Evolutionary conservation across 371 early-diverging fungal genomes (phyloP).

Genomic region (Polyrhizophydium stewartii): DNA sequence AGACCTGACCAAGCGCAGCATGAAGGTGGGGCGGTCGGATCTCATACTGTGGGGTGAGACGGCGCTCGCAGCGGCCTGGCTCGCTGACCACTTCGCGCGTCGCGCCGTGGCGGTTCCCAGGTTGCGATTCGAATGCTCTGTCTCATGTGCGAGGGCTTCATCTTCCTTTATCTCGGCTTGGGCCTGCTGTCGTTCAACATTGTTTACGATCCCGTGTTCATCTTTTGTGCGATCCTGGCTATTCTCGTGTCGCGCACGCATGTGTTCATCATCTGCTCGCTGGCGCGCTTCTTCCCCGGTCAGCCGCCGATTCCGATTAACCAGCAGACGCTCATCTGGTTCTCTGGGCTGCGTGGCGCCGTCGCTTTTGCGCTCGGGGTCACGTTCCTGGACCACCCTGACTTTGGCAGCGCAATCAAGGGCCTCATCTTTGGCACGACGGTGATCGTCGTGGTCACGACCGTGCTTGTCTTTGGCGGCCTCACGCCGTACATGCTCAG

Average conservation of each 20-base stretch:
- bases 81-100: too few relatives aligned
- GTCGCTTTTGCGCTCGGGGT: constrained; percentile 57
- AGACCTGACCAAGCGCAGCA: constrained; percentile 21
- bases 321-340: constrained; percentile 49
- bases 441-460: constrained; percentile 44
- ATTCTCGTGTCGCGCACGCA: constrained; percentile 45
- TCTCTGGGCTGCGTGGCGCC: constrained; percentile 48
- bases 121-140: constrained; percentile 35
- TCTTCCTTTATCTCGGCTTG: constrained; percentile 51
- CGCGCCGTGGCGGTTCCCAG: not conserved
- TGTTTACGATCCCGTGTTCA: constrained; percentile 36
- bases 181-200: constrained; percentile 49
- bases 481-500: constrained; percentile 46
- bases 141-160: constrained; percentile 44
- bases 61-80: too few relatives aligned
- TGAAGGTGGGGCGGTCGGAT: constrained; percentile 23
- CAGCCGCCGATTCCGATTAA: constrained; percentile 32
- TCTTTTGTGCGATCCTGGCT: constrained; percentile 30
- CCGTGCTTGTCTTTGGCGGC: constrained; percentile 44
- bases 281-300: not conserved
- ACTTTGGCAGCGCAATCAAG: constrained; percentile 34
- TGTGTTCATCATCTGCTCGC: constrained; percentile 52
- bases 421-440: constrained; percentile 48
- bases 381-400: constrained; percentile 45
- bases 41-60: too few relatives aligned